These are phyloP conservation scores for Miamiensis avidus DNA, from an alignment of 169 alveolate species.

Conservation along the genomic window DNA sequence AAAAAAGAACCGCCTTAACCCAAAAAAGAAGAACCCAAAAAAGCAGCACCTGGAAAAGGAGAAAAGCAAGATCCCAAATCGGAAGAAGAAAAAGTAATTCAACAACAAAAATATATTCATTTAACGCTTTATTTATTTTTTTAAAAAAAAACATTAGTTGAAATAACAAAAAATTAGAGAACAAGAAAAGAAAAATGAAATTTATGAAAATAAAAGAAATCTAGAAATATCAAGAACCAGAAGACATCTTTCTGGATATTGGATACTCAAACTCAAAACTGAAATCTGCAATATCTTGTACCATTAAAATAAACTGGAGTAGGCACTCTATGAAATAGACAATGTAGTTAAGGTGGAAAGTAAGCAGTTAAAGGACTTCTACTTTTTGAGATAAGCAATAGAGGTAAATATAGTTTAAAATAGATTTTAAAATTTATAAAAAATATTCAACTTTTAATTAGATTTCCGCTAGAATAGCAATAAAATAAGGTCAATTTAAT, in stretches of 20 bases:
- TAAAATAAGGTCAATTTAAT: neutral
- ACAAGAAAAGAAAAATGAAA: too few species aligned
- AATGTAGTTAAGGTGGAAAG: slow-evolving; percentile 2
- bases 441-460: too few species aligned
- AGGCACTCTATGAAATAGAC: neutral
- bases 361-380: neutral
- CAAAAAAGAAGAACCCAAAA: slow-evolving; percentile 24
- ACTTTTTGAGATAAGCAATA: neutral
- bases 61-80: slow-evolving; percentile 13
- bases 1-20: slow-evolving; percentile 24
- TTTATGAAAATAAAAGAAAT: neutral
- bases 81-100: slow-evolving; percentile 20
- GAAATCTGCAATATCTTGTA: slow-evolving; percentile 19
- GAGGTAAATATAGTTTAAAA: slow-evolving; percentile 5
- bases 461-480: neutral
- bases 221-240: slow-evolving; percentile 32
- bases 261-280: slow-evolving; percentile 37
- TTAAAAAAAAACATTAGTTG: too few species aligned
- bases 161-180: too few species aligned
- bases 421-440: too few species aligned
- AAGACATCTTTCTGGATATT: slow-evolving; percentile 23
- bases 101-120: slow-evolving; percentile 4
- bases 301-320: slow-evolving; percentile 21
- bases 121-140: too few species aligned
- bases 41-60: slow-evolving; percentile 11